Evolutionary conservation across 1,284 basidiomycete genomes (phyloP), one percentile per base, ranked within the genome.

Genomic region (Moesziomyces sp.): DNA sequence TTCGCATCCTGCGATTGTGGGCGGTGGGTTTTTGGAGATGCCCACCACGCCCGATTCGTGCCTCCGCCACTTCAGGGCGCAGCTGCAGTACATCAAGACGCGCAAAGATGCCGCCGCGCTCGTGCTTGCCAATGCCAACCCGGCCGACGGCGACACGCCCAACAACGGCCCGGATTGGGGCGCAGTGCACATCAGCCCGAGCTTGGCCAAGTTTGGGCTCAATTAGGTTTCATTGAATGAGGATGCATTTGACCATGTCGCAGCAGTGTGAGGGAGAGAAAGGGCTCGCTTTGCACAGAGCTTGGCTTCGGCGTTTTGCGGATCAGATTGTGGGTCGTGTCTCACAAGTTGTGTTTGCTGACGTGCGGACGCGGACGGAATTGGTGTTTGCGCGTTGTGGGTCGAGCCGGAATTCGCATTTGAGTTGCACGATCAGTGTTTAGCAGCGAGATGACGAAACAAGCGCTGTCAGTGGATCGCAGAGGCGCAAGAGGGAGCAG

Each of bases 11-110:
- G 56, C 74, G 7, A 58, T 61, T 26, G 60, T 60, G 14, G 71
- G 63, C 89, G 30, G 82, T 3, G 93, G 93, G 16, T 88, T 95
- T 21, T 89, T 97, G 61, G 94, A 97, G 80, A 93, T 93, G 10
- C 91, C 93, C 0, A 91, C 93, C 74, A 91, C 92, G 4, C 92
- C 93, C 8, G 94, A 97, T 48, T 93, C 93, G 89, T 95, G 97
- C 73, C 87, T 89, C 1, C 87, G 92, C 61, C 96, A 99, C 86
- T 98, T 98, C 88, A 88, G 90, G 58, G 95, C 94, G 85, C 94
- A 94, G 19, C 86, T 98, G 52, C 84, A 87, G 35, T 92, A 95
- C 84, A 95, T 98, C 64, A 90, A 91, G 77, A 85, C 87, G 46
- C 88, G 90, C 85, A 94, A 94, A 86, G 88, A 83, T 46, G 76